These are phyloP conservation scores for Suillus sp. DNA, from an alignment of 768 basidiomycete genomes.

Conservation along the genomic window DNA sequence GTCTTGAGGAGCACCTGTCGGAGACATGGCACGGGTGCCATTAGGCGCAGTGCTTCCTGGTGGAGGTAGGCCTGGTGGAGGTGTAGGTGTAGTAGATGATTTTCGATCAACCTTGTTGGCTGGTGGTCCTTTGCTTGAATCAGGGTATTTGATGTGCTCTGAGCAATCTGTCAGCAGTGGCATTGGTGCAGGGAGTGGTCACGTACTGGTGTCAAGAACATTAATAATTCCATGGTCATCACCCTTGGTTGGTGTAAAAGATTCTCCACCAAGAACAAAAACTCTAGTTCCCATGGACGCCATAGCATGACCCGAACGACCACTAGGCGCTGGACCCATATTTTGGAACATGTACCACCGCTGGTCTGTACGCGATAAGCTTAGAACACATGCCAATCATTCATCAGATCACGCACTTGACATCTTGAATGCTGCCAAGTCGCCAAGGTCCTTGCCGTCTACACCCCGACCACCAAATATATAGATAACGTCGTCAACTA, in stretches of 20 bases:
- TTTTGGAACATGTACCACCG: slow-evolving; percentile 99
- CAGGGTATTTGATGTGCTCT: slow-evolving; percentile 96
- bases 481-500: slow-evolving; percentile 97
- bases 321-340: slow-evolving; percentile 94
- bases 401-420: slow-evolving; percentile 66
- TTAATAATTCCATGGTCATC: slow-evolving; percentile 87
- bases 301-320: slow-evolving; percentile 98
- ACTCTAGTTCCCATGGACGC: slow-evolving; percentile 87
- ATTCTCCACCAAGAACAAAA: slow-evolving; percentile 94
- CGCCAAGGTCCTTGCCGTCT: slow-evolving; percentile 93
- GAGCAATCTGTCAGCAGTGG: slow-evolving; percentile 15
- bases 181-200: not conserved
- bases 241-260: slow-evolving; percentile 65
- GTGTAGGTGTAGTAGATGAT: slow-evolving; percentile 45
- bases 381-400: slow-evolving; percentile 18
- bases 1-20: slow-evolving; percentile 48
- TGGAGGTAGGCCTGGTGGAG: slow-evolving; percentile 32
- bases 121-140: slow-evolving; percentile 50
- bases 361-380: slow-evolving; percentile 59
- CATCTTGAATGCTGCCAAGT: slow-evolving; percentile 96
- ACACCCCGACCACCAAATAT: slow-evolving; percentile 97
- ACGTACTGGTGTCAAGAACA: slow-evolving; percentile 92
- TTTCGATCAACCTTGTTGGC: slow-evolving; percentile 39
- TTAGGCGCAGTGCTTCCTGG: slow-evolving; percentile 35
- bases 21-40: slow-evolving; percentile 65